Percentiles rank a stretch among this genome's conserved stretches.
These are phyloP conservation scores for Mercurialis annua DNA, from an alignment of 345 rosid genomes.

Conservation along the genomic window DNA sequence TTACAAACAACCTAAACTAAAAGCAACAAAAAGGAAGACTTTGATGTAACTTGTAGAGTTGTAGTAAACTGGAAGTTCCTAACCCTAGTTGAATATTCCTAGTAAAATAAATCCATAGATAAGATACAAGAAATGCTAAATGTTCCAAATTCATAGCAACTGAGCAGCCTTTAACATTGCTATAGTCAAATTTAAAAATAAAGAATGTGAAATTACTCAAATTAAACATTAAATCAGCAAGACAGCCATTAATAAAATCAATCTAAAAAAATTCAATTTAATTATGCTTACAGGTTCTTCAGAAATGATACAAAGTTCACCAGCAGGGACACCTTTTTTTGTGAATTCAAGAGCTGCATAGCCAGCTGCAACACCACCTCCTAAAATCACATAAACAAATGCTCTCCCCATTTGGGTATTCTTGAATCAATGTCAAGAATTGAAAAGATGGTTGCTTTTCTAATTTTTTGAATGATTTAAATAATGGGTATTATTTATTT, in stretches of 20 bases:
- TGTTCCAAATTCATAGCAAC: neutral
- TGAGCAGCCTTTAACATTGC: neutral
- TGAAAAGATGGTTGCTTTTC: no score
- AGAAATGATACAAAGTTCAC: slow-evolving; percentile 90
- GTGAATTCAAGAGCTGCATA: slow-evolving; percentile 95
- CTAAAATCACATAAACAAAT: slow-evolving; percentile 85
- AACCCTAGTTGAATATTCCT: slow-evolving; percentile 2
- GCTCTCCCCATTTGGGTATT: slow-evolving; percentile 99
- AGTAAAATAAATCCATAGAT: neutral
- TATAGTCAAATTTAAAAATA: neutral
- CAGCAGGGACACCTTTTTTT: slow-evolving; percentile 66
- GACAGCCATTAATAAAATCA: slow-evolving; percentile 10
- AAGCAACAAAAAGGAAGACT: neutral
- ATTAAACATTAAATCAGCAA: neutral
- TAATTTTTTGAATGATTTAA: no score
- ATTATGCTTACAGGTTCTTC: slow-evolving; percentile 67
- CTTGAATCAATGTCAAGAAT: no score
- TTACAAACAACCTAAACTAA: neutral
- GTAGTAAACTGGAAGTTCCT: neutral
- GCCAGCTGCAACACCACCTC: slow-evolving; percentile 97
- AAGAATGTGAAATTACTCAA: no score
- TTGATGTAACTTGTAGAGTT: neutral
- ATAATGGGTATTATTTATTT: no score
- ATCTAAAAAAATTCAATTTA: neutral
- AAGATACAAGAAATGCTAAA: neutral